phyloP scores from a whole-genome alignment of 108 stramenopile genomes.

The Nannochloropsis granulata region DNA sequence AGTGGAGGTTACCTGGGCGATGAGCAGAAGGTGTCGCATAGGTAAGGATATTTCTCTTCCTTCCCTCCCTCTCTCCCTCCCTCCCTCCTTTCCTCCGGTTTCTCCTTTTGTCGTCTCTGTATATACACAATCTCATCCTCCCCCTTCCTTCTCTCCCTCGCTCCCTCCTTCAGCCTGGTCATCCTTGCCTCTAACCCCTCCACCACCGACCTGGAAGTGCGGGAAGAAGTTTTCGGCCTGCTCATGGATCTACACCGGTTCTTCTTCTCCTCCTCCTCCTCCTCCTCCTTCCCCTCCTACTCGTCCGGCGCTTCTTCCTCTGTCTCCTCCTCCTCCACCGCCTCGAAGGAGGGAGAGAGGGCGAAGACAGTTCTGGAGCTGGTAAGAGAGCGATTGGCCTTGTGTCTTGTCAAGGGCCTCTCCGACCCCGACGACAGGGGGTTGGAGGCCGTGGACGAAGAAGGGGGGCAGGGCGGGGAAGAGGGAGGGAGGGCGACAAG shows the following conservation, averaged over 20 bases:
- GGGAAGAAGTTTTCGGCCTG: slow-evolving; percentile 14
- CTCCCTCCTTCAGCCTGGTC: not conserved
- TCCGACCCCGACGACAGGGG: slow-evolving; percentile 29
- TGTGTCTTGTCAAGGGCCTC: slow-evolving; percentile 14
- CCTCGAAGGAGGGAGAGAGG: not conserved
- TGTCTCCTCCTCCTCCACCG: not conserved
- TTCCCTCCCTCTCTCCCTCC: not conserved
- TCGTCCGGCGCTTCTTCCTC: not conserved
- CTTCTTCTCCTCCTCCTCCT: not conserved
- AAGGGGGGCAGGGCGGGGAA: not conserved
- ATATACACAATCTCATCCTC: not conserved
- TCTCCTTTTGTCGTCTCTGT: not conserved
- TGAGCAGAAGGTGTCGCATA: not conserved
- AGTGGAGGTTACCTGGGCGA: not conserved
- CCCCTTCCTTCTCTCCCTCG: not conserved
- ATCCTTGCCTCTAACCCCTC: slow-evolving; percentile 1
- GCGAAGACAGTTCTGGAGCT: not conserved
- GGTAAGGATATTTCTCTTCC: not conserved
- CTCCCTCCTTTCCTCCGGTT: not conserved
- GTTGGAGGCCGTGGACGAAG: not conserved
- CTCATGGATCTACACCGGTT: slow-evolving; percentile 19
- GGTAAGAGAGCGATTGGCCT: not conserved
- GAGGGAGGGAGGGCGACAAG: not conserved
- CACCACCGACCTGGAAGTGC: slow-evolving; percentile 2
- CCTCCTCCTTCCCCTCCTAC: not conserved